These are phyloP conservation scores for Abelmoschus esculentus DNA, from an alignment of 345 rosid genomes.

Conservation along the genomic window DNA sequence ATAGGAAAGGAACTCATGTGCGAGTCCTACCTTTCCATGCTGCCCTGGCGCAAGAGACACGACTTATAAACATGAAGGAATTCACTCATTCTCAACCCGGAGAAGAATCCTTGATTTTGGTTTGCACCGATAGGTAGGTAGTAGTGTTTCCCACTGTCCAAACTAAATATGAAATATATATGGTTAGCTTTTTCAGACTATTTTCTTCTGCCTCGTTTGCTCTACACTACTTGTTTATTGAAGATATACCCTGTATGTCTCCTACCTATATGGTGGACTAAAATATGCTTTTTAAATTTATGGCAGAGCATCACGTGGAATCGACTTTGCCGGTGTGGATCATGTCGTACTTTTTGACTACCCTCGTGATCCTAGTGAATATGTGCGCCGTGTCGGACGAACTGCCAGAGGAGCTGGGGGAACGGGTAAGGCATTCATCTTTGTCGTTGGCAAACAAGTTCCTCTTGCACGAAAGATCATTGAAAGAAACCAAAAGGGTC, in stretches of 20 bases:
- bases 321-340: constrained; percentile 73
- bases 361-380: constrained; percentile 90
- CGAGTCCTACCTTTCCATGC: constrained; percentile 80
- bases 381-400: constrained; percentile 90
- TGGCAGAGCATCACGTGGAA: constrained; percentile 82
- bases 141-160: constrained; percentile 9
- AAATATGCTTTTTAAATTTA: constrained; percentile 10
- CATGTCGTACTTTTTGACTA: constrained; percentile 82
- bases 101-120: constrained; percentile 50
- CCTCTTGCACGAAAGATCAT: constrained; percentile 53
- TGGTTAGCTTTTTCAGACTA: background rate
- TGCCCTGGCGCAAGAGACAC: constrained; percentile 61
- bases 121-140: constrained; percentile 63
- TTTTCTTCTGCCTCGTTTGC: background rate
- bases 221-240: background rate
- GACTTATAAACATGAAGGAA: constrained; percentile 70
- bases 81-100: constrained; percentile 41
- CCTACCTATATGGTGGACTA: background rate
- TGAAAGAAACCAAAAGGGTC: constrained; percentile 80
- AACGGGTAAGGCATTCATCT: constrained; percentile 74
- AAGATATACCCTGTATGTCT: background rate
- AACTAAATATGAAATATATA: background rate
- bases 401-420: constrained; percentile 93
- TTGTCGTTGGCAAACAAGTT: constrained; percentile 92
- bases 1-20: constrained; percentile 46